Percentiles rank a stretch among this genome's conserved stretches.
phyloP scores from a whole-genome alignment of 2,329 filamentous ascomycete genomes.

The Cladosporium halotolerans region DNA sequence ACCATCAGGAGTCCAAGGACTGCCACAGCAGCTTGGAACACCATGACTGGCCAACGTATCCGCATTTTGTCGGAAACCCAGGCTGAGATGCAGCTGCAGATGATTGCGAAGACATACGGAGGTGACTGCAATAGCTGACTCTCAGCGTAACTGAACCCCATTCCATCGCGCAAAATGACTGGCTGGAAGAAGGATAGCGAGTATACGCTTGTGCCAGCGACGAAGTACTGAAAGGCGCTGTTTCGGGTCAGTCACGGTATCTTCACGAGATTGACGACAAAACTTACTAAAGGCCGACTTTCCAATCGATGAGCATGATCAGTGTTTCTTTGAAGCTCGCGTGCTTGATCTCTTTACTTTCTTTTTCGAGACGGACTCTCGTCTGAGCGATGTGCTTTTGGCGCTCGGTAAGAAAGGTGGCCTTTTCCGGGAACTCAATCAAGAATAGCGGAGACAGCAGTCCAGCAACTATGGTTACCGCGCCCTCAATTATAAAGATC shows the following conservation, averaged over 20 bases:
- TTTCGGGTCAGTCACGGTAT: neutral
- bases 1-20: slow-evolving; percentile 67
- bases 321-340: slow-evolving; percentile 22
- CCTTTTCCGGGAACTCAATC: slow-evolving; percentile 37
- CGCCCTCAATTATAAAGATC: slow-evolving; percentile 37
- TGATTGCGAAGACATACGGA: slow-evolving; percentile 59
- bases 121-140: slow-evolving; percentile 68
- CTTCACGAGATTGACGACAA: neutral
- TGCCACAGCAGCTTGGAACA: slow-evolving; percentile 56
- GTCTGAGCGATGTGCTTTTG: slow-evolving; percentile 30
- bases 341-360: slow-evolving; percentile 21
- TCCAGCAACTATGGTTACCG: slow-evolving; percentile 35
- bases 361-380: slow-evolving; percentile 26
- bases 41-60: slow-evolving; percentile 59
- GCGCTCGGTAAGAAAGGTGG: slow-evolving; percentile 24
- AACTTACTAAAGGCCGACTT: slow-evolving; percentile 25
- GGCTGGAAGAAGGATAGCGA: slow-evolving; percentile 74
- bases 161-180: slow-evolving; percentile 58
- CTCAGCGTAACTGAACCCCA: slow-evolving; percentile 58
- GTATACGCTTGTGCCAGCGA: slow-evolving; percentile 49
- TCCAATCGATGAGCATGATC: slow-evolving; percentile 26
- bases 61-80: slow-evolving; percentile 63
- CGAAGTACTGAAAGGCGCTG: slow-evolving; percentile 27
- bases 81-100: slow-evolving; percentile 55
- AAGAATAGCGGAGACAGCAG: slow-evolving; percentile 34